A percentile compares a stretch with the other conserved stretches of the same genome.
Conservation (phyloP, 2,329 filamentous ascomycete species). For the Aspergillus puulaauensis region DNA sequence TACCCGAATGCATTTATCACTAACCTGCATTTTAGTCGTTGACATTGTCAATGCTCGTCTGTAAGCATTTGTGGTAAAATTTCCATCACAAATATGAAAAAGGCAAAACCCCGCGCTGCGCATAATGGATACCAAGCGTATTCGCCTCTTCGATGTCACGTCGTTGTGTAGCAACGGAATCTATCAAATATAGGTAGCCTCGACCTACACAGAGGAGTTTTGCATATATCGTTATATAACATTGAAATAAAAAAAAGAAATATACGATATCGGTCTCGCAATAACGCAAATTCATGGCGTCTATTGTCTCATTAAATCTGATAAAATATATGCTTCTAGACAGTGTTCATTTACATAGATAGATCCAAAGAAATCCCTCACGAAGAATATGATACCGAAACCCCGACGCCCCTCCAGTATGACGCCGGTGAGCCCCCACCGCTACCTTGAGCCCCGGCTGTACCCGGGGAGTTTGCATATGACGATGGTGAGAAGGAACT, state of each 20-base stretch:
- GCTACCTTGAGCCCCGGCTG: conserved; percentile 23
- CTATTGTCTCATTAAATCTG: background rate
- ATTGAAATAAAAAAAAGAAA: background rate
- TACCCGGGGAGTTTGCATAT: conserved; percentile 23
- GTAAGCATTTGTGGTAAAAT: conserved; percentile 28
- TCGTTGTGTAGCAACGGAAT: background rate
- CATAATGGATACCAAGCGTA: background rate
- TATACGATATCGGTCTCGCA: background rate
- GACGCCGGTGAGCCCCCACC: conserved; percentile 31
- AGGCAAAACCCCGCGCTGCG: background rate
- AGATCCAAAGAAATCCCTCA: conserved; percentile 16
- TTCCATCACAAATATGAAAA: background rate
- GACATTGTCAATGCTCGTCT: conserved; percentile 67
- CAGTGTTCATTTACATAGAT: background rate
- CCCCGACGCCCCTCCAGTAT: conserved; percentile 43
- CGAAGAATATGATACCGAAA: conserved; percentile 44
- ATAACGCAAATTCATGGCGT: background rate
- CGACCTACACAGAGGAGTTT: background rate
- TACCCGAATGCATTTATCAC: conserved; percentile 9
- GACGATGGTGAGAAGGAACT: conserved; percentile 34
- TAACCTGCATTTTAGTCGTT: conserved; percentile 48
- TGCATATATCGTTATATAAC: background rate
- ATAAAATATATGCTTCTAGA: conserved; percentile 7
- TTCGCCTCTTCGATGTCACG: background rate
- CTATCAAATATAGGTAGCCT: background rate